phyloP scores from a whole-genome alignment of 257 asterid species.

The Jacaranda mimosifolia region DNA sequence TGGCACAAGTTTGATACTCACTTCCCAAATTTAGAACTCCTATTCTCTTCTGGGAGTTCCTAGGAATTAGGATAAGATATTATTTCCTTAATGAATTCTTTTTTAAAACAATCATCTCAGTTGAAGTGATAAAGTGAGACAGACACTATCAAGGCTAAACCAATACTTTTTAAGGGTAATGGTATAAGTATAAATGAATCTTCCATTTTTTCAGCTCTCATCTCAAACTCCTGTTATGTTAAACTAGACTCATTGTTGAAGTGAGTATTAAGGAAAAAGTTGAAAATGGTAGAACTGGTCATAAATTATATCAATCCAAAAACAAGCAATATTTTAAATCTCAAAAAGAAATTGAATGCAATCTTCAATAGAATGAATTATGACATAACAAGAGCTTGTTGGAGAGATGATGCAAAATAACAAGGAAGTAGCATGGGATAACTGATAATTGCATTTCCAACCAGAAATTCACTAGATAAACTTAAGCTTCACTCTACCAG shows the following conservation, averaged over 20 bases:
- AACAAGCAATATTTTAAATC: not conserved
- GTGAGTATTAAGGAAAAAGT: not conserved
- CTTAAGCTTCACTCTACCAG: not conserved
- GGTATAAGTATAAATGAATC: not conserved
- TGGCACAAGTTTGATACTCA: too few relatives aligned
- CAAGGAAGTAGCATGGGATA: not conserved
- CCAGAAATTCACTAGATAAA: not conserved
- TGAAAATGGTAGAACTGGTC: not conserved
- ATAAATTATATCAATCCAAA: not conserved
- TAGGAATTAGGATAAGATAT: not conserved
- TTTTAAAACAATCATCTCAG: not conserved
- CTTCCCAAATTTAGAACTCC: not conserved
- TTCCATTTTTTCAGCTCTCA: not conserved
- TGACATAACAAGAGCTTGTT: not conserved
- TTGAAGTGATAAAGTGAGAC: not conserved
- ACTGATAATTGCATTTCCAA: not conserved
- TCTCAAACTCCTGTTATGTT: not conserved
- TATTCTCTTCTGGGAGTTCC: not conserved
- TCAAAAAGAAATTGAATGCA: slow-evolving; percentile 8
- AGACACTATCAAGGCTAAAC: not conserved
- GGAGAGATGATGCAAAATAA: slow-evolving; percentile 7
- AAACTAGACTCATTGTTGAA: not conserved
- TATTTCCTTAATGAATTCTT: not conserved
- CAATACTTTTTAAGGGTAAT: not conserved
- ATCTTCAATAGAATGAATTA: not conserved